These are phyloP conservation scores for Asterella californica DNA, from an alignment of 225 moss, liverwort and hornwort species.

Conservation along the genomic window DNA sequence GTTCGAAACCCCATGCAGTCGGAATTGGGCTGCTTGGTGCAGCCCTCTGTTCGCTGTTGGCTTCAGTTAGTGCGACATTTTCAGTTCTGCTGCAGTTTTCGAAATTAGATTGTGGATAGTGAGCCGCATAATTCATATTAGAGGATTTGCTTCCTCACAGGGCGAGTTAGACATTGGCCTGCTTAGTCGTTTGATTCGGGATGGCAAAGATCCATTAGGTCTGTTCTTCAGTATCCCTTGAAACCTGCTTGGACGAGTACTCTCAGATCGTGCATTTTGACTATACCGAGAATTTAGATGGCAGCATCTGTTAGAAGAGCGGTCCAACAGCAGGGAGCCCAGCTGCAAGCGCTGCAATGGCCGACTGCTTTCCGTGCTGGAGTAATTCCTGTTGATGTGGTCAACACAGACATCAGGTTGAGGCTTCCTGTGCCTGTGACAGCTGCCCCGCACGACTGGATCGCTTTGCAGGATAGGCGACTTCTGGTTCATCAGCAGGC, in stretches of 20 bases:
- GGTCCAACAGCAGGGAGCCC: constrained; percentile 56
- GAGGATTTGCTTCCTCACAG: too few relatives aligned
- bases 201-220: not conserved
- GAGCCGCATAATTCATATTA: not conserved
- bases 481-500: constrained; percentile 47
- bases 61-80: constrained; percentile 8
- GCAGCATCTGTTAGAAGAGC: constrained; percentile 72
- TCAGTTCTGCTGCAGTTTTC: not conserved
- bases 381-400: constrained; percentile 46
- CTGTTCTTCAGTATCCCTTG: not conserved
- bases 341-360: constrained; percentile 70
- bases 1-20: constrained; percentile 18
- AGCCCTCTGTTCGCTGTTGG: constrained; percentile 13
- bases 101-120: not conserved
- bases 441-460: constrained; percentile 45
- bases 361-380: constrained; percentile 42
- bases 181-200: not conserved
- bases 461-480: constrained; percentile 54
- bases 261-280: not conserved
- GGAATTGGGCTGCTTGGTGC: constrained; percentile 38
- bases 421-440: constrained; percentile 40
- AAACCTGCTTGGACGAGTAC: not conserved
- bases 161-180: not conserved
- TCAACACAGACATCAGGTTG: constrained; percentile 50
- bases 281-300: constrained; percentile 28